A percentile compares a stretch with the other conserved stretches of the same genome.
Conservation (phyloP, 441 rosid genomes). For the Francoa sonchifolia region DNA sequence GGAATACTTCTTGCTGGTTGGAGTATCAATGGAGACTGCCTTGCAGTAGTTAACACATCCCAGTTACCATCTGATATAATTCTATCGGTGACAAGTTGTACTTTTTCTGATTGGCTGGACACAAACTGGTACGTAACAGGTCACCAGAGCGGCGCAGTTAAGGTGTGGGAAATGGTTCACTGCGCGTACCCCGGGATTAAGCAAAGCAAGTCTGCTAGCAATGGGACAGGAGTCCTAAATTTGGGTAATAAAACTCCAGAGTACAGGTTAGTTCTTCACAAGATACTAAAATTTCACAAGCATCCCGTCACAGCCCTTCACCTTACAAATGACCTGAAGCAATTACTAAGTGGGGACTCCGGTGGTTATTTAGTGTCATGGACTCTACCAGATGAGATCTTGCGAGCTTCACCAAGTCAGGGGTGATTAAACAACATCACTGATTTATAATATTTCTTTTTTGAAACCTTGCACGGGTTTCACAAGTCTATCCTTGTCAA, state of each 20-base stretch:
- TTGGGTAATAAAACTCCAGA: constrained; percentile 59
- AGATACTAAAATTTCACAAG: constrained; percentile 80
- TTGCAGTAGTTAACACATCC: constrained; percentile 82
- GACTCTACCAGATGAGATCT: constrained; percentile 74
- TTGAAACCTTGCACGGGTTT: constrained; percentile 13
- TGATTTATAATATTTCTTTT: constrained; percentile 1
- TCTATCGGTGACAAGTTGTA: constrained; percentile 73
- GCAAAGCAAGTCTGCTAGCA: constrained; percentile 32
- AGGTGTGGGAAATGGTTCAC: constrained; percentile 95
- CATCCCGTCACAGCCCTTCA: constrained; percentile 81
- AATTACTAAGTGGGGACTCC: constrained; percentile 88
- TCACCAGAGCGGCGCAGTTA: constrained; percentile 96
- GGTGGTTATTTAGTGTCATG: constrained; percentile 80
- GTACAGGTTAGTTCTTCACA: constrained; percentile 74
- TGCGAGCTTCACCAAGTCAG: constrained; percentile 46
- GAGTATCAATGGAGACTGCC: constrained; percentile 98
- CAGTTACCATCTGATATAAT: constrained; percentile 96
- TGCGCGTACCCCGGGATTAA: constrained; percentile 42
- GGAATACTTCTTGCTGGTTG: constrained; percentile 94
- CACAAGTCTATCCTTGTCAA: constrained; percentile 7
- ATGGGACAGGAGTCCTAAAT: constrained; percentile 43
- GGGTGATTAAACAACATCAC: constrained; percentile 20
- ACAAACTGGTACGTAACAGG: constrained; percentile 94
- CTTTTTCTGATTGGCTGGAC: constrained; percentile 90
- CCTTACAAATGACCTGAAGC: constrained; percentile 75